Conservation (phyloP, 495 filamentous ascomycete species). For the Friedmanniomyces simplex region DNA sequence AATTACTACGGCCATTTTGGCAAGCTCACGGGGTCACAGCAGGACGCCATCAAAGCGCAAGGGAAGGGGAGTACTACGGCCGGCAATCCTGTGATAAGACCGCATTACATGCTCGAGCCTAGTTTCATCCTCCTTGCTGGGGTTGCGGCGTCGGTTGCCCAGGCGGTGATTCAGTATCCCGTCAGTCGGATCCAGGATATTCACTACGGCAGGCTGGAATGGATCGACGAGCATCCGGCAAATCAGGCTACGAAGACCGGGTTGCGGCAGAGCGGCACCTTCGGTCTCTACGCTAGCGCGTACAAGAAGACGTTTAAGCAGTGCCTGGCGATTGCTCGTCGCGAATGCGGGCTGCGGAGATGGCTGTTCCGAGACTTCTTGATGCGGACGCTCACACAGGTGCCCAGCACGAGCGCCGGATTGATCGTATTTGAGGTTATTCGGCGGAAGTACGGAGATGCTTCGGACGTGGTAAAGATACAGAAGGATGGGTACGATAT, state of each 20-base stretch:
- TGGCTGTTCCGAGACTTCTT: constrained; percentile 76
- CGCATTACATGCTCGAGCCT: constrained; percentile 79
- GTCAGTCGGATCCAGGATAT: constrained; percentile 62
- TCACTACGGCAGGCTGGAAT: constrained; percentile 70
- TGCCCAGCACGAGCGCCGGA: constrained; percentile 81
- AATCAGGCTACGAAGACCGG: neutral
- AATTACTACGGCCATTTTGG: constrained; percentile 57
- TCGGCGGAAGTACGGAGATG: constrained; percentile 62
- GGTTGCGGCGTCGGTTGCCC: constrained; percentile 60
- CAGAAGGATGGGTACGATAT: constrained; percentile 66
- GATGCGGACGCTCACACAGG: constrained; percentile 63
- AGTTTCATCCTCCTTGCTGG: constrained; percentile 70
- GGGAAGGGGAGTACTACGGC: neutral
- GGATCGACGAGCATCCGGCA: constrained; percentile 57
- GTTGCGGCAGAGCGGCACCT: neutral
- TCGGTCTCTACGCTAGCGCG: constrained; percentile 55
- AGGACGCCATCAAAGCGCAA: constrained; percentile 10
- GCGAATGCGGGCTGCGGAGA: constrained; percentile 51
- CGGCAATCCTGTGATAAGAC: constrained; percentile 51
- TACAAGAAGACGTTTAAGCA: constrained; percentile 67
- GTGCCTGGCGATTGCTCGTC: constrained; percentile 51
- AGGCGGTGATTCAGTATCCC: constrained; percentile 73
- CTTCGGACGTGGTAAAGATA: constrained; percentile 55
- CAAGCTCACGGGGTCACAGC: constrained; percentile 7
- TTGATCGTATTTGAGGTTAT: constrained; percentile 85